These are phyloP conservation scores for Beauveria sp. DNA, from an alignment of 2,329 filamentous ascomycete genomes.

Conservation along the genomic window DNA sequence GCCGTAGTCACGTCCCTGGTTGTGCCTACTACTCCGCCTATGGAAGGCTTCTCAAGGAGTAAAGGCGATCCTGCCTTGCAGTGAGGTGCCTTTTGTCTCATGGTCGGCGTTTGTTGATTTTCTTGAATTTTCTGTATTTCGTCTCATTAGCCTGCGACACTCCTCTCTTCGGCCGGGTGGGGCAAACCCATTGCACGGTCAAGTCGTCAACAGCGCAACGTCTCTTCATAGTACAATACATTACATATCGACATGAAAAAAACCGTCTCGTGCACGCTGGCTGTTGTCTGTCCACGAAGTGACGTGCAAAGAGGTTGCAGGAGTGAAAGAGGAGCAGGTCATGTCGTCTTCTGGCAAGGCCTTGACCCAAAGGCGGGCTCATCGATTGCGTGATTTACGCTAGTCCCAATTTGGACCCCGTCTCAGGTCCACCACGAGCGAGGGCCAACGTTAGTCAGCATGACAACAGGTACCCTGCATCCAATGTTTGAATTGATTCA, in stretches of 20 bases:
- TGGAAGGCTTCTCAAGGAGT: slow-evolving; percentile 40
- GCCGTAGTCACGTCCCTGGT: slow-evolving; percentile 61
- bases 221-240: slow-evolving; percentile 10
- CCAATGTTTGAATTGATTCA: background rate
- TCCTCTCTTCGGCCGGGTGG: background rate
- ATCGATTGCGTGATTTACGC: slow-evolving; percentile 26
- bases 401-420: slow-evolving; percentile 16
- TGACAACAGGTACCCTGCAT: background rate
- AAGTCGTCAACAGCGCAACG: background rate
- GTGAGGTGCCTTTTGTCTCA: slow-evolving; percentile 7
- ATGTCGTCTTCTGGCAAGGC: slow-evolving; percentile 15
- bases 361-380: slow-evolving; percentile 16
- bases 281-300: slow-evolving; percentile 3
- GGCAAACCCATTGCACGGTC: slow-evolving; percentile 1
- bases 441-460: background rate
- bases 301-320: slow-evolving; percentile 16
- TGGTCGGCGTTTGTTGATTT: slow-evolving; percentile 11
- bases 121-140: slow-evolving; percentile 8
- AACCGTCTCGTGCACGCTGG: slow-evolving; percentile 13
- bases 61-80: slow-evolving; percentile 10
- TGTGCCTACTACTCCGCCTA: slow-evolving; percentile 64
- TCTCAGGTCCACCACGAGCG: background rate
- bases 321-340: slow-evolving; percentile 11
- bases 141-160: slow-evolving; percentile 8
- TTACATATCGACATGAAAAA: slow-evolving; percentile 16